Evolutionary conservation across 2,329 filamentous ascomycete genomes (phyloP).

Genomic region (Metarhizium sp.): DNA sequence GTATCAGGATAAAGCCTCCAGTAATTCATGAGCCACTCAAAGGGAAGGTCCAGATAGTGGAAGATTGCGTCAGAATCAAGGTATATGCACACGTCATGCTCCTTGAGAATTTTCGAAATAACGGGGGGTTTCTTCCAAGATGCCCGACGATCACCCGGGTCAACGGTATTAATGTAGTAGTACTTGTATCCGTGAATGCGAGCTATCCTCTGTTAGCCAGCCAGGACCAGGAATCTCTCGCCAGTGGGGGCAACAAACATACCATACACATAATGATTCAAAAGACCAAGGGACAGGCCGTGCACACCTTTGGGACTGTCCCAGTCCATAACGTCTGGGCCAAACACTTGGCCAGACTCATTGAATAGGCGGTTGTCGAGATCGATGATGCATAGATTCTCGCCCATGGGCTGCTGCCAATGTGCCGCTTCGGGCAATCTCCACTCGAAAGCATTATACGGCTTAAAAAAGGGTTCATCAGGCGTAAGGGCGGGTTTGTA

Average conservation of each 20-base stretch:
- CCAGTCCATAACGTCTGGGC: constrained; percentile 25
- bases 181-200: constrained; percentile 38
- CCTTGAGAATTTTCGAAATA: constrained; percentile 30
- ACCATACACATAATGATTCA: constrained; percentile 37
- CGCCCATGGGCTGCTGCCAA: constrained; percentile 25
- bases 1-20: constrained; percentile 29
- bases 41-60: constrained; percentile 31
- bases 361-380: constrained; percentile 32
- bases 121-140: constrained; percentile 37
- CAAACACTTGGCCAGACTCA: constrained; percentile 26
- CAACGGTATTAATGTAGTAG: constrained; percentile 31
- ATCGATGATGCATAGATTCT: constrained; percentile 35
- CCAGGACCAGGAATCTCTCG: background rate
- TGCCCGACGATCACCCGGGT: constrained; percentile 30
- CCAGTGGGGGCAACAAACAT: constrained; percentile 3
- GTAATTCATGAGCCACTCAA: constrained; percentile 39
- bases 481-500: constrained; percentile 20
- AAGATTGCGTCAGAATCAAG: constrained; percentile 37
- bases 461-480: constrained; percentile 16
- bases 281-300: constrained; percentile 29
- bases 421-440: constrained; percentile 16
- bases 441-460: constrained; percentile 23
- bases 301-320: constrained; percentile 21
- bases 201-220: constrained; percentile 17
- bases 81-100: constrained; percentile 33